phyloP scores from a whole-genome alignment of 2,329 filamentous ascomycete species.

The Colletotrichum incanum region DNA sequence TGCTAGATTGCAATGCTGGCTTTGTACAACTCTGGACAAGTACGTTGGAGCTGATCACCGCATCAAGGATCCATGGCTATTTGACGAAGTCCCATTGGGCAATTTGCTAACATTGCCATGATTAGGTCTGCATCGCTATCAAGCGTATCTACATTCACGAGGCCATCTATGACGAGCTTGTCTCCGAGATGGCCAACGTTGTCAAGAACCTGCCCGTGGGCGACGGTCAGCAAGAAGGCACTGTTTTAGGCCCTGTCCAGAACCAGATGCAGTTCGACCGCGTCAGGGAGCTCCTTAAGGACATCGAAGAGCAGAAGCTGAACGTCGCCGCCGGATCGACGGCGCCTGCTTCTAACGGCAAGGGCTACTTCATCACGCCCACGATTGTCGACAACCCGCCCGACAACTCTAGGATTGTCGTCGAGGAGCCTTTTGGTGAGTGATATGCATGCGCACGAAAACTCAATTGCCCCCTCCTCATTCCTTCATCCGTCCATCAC shows the following conservation, averaged over 20 bases:
- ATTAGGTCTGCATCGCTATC: conserved; percentile 65
- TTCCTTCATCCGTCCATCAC: no score
- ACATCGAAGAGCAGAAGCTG: conserved; percentile 41
- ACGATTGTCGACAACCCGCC: conserved; percentile 75
- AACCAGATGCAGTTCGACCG: conserved; percentile 76
- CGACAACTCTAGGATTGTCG: conserved; percentile 69
- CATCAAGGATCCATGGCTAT: conserved; percentile 37
- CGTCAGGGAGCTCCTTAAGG: conserved; percentile 42
- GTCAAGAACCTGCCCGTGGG: conserved; percentile 39
- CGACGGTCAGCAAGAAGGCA: conserved; percentile 38
- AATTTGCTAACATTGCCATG: background rate
- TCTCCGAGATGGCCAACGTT: conserved; percentile 40
- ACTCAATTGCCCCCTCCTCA: background rate
- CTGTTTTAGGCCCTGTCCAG: conserved; percentile 70
- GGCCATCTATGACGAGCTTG: conserved; percentile 60
- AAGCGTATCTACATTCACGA: conserved; percentile 71
- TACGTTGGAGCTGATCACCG: conserved; percentile 42
- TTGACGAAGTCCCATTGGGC: background rate
- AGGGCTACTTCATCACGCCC: conserved; percentile 71
- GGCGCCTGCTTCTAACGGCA: conserved; percentile 50
- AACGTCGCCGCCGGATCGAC: conserved; percentile 47
- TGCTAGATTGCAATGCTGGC: conserved; percentile 61
- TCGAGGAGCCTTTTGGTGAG: conserved; percentile 63
- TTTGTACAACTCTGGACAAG: conserved; percentile 70
- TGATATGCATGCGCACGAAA: conserved; percentile 1